Evolutionary conservation across 129 eudicot species (phyloP), one percentile per base, ranked within the genome.

Genomic region (Lactuca sativa): DNA sequence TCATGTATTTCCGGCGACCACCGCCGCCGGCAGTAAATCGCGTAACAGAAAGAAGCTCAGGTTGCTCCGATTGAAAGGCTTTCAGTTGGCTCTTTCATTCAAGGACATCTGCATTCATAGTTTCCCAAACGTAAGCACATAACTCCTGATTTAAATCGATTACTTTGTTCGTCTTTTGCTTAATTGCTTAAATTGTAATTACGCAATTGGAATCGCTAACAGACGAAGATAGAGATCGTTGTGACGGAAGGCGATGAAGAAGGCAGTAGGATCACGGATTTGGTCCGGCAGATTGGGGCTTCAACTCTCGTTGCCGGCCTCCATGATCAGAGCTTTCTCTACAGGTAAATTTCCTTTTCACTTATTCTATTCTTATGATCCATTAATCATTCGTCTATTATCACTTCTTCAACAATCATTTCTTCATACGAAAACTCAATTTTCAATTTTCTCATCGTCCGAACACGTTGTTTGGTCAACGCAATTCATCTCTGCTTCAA

Each of bases 151-250:
- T 37, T 62, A 12, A 56, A 37, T 71, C 47, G 48, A 4, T 63
- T 38, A 15, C 5, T 62, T 37, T 5, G 12, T 56, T 53, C n/a
- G 12, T 48, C 64, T 40, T 8, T 3, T 34, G 40, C 10, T 6
- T 33, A 8, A 47, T 71, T 57, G 62, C 32, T 14, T n/a, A 48
- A 2, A 18, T 64, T 71, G 41, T 7, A 3, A 60, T 53, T 53
- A 17, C 34, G 58, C 32, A 30, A 56, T 51, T 59, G 66, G 33
- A 16, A 40, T 65, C n/a, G 7, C 6, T 76, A 70, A 77, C 91
- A 91, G 97, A 84, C 91, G 56, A 91, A 84, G 77, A 88, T 87
- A 30, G 97, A 91, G 85, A 91, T 91, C 73, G 90, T 91, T 67
- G 97, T 91, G 61, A 88, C 82, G 61, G 90, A 91, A 75, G 88